Base-by-base conservation (phyloP, 805 yeast species). In the Schwanniomyces yamadae region DNA sequence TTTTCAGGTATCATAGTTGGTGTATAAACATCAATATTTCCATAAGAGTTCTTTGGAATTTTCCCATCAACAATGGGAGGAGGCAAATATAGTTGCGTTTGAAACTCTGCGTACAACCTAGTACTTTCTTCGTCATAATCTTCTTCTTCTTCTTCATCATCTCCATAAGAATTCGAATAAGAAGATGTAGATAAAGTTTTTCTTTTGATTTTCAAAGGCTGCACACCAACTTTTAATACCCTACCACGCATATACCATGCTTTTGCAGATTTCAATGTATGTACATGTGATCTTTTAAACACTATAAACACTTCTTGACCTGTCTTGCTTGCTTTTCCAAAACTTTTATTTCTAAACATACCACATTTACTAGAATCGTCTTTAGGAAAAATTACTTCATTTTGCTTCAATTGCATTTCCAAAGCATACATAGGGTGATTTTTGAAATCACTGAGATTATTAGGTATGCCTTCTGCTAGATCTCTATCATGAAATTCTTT, bases 221-320 rank as follows among this genome's bases (percentile, higher is more conserved):
- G 78, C 23, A 69, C 80, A 0, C 95, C 96, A 0, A 78, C 56
- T 49, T 80, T 85, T 23, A 93, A 57, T 0, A 80, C 71, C 14
- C 96, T 63, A 0, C 99, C 99, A 28, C 73, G 63, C 60, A 84
- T 73, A 51, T 82, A 86, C 98, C 98, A 93, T 1, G 84, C 88
- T 48, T 78, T 80, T 0, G 95, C 85, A 0, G 95, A 79, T 39
- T 80, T 68, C 14, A 90, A 73, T 2, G 50, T 51, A 31, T 77
- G 69, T 2, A 93, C 87, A 48, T 82, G 79, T 1, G 72, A 57
- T 15, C 96, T 63, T 31, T 76, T 78, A 50, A 77, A 93, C 0
- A 91, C 88, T 3, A 82, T 79, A 1, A 82, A 60, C 6, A 72
- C 51, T 25, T 45, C 38, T 30, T 42, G 23, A 25, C 45, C 35